Base-by-base conservation (phyloP, 1,284 basidiomycete species). In the Cryptococcus wingfieldii region DNA sequence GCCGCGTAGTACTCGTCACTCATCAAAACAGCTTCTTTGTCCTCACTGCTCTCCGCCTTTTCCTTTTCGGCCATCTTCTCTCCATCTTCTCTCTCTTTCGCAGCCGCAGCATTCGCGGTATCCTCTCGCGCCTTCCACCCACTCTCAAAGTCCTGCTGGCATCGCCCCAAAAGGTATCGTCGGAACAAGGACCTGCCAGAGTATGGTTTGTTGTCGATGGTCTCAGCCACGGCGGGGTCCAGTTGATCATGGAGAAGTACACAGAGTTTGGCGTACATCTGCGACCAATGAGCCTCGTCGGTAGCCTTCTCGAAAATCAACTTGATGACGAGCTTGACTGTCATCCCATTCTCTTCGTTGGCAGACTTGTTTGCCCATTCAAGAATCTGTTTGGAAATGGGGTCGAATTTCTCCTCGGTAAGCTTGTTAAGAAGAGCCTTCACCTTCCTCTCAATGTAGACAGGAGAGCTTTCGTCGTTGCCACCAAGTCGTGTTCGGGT, bases 251-350 rank as follows among this genome's bases (percentile, higher is more conserved):
- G 88, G 83, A 98, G 88, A 82, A 93, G 92, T 61, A 90, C 83
- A 74, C 93, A 97, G 47, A 98, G 81, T 50, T 88, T 86, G 28
- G 95, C 95, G 75, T 98, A 97, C 90, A 97, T 96, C 80, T 91
- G 89, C 10, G 89, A 93, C 88, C 90, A 96, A 38, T 87, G 85
- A 16, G 90, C 90, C 77, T 98, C 93, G 77, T 95, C 90, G 27
- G 90, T 96, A 5, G 93, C 93, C 82, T 95, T 95, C 77, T 98
- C 93, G 76, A 97, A 97, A 45, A 98, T 90, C 53, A 97, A 86
- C 64, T 87, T 86, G 78, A 96, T 97, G 71, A 97, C 94, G 69
- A 94, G 90, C 66, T 94, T 91, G 67, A 98, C 83, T 1, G 93
- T 96, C 59, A 89, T 84, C 3, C 93, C 95, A 71, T 98, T 91